Base-by-base conservation (phyloP, 2,329 filamentous ascomycete genomes). In the Ophiobolus disseminans region DNA sequence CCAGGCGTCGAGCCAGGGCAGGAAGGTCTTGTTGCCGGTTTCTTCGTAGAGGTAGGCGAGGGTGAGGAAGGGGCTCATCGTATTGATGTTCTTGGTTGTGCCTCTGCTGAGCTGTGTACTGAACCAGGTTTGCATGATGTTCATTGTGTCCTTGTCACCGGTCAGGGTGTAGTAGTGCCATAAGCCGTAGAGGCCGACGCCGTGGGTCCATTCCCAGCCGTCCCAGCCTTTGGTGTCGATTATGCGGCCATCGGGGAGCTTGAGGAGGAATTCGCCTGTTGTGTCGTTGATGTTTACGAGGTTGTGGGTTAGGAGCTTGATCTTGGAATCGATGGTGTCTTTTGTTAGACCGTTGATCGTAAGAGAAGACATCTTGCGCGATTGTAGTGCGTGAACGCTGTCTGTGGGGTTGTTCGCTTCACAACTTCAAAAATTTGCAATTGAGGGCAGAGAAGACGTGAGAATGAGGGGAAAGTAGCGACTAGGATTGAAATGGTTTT, bases 201-300 rank as follows among this genome's bases (percentile, higher is more conserved):
- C 88, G 70, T 91, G 88, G 1, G 88, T 91, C 87, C 87, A 90
- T 74, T 91, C 88, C 89, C 89, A 92, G 65, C 86, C 86, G 55
- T 88, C 82, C 89, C 89, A 93, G 48, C 88, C 88, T 73, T 93
- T 93, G 48, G 89, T 91, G 72, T 92, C 89, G 65, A 93, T 91
- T 40, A 91, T 78, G 26, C 87, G 82, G 48, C 89, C 89, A 62
- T 92, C 88, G 2, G 81, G 78, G 26, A 93, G 80, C 16, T 79
- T 84, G 50, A 91, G 76, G 19, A 92, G 78, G 69, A 91, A 92
- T 64, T 89, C 80, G 40, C 89, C 89, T 0, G 86, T 89, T 30
- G 80, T 81, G 75, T 93, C 89, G 63, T 85, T 84, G 74, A 92
- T 91, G 72, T 89, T 89, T 69, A 92, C 81, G 32, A 93, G 79